Evolutionary conservation across 192 early-diverging fungal species (phyloP).

Genomic region (Podila clonocystis): DNA sequence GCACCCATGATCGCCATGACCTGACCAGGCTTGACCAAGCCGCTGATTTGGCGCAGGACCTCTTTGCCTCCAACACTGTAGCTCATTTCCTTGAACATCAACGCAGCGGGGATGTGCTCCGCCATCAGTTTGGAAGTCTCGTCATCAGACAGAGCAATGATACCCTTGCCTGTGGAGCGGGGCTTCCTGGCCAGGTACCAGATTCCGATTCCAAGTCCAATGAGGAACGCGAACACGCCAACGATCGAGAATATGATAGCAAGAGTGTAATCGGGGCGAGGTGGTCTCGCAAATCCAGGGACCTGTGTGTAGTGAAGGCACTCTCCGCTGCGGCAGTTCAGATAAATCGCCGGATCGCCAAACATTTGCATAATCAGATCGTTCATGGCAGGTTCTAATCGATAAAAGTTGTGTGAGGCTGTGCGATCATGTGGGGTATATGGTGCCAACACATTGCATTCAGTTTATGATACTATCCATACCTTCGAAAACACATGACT

Average conservation of each 20-base stretch:
- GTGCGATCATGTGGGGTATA: too few relatives aligned
- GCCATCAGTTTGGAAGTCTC: conserved; percentile 73
- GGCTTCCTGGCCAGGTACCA: conserved; percentile 43
- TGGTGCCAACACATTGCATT: background rate
- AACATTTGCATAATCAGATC: conserved; percentile 81
- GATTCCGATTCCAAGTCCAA: conserved; percentile 39
- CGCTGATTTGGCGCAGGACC: conserved; percentile 65
- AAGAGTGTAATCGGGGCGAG: conserved; percentile 48
- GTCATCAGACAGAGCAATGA: conserved; percentile 61
- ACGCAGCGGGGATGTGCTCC: conserved; percentile 68
- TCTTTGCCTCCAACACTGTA: conserved; percentile 66
- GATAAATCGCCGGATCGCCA: conserved; percentile 84
- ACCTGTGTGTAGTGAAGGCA: conserved; percentile 89
- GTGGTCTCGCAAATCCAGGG: conserved; percentile 74
- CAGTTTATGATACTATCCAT: background rate
- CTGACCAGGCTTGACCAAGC: conserved; percentile 84
- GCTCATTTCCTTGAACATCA: conserved; percentile 71
- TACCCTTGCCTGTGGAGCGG: conserved; percentile 23
- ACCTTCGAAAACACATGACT: conserved; percentile 71
- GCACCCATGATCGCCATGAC: conserved; percentile 96
- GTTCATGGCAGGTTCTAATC: conserved; percentile 82
- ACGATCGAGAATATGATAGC: conserved; percentile 52
- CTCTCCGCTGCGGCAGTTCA: conserved; percentile 84
- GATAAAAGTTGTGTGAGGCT: background rate
- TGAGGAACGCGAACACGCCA: conserved; percentile 50